Evolutionary conservation across 1,284 basidiomycete species (phyloP).

Genomic region (Rhodotorula sp.): DNA sequence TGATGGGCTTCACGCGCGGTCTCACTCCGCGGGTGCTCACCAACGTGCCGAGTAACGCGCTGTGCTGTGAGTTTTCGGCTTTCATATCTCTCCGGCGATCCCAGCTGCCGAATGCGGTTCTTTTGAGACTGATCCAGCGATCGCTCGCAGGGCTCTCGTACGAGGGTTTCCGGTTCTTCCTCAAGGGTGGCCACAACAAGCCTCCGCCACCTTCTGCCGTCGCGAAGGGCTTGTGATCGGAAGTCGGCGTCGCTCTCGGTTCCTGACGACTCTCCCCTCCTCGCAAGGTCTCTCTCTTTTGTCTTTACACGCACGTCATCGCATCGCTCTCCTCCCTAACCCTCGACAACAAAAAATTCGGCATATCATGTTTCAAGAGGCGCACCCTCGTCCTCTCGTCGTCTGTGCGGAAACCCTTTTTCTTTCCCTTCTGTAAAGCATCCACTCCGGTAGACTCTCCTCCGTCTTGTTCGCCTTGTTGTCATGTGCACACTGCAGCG

Average conservation of each 20-base stretch:
- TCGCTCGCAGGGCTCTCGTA: conserved; percentile 40
- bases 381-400: not conserved
- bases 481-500: not conserved
- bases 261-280: not conserved
- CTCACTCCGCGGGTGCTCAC: conserved; percentile 89
- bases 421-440: not conserved
- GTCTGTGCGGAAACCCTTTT: not conserved
- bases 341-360: too few relatives aligned
- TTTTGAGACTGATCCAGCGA: not conserved
- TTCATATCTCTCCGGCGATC: not conserved
- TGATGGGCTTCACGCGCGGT: conserved; percentile 81
- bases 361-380: not conserved
- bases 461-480: not conserved
- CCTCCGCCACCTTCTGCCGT: conserved; percentile 10
- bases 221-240: not conserved
- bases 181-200: conserved; percentile 33
- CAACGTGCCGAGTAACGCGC: conserved; percentile 93
- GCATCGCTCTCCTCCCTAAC: not conserved
- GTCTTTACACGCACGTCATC: not conserved
- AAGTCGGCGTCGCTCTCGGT: not conserved
- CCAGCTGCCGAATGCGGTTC: not conserved
- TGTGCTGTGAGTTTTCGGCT: conserved; percentile 72
- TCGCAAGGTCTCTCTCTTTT: not conserved
- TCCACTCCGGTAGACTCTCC: not conserved
- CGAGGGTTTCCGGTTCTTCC: conserved; percentile 44